phyloP scores from a whole-genome alignment of 352 stramenopile genomes.

The Thalassiosira mediterranea region DNA sequence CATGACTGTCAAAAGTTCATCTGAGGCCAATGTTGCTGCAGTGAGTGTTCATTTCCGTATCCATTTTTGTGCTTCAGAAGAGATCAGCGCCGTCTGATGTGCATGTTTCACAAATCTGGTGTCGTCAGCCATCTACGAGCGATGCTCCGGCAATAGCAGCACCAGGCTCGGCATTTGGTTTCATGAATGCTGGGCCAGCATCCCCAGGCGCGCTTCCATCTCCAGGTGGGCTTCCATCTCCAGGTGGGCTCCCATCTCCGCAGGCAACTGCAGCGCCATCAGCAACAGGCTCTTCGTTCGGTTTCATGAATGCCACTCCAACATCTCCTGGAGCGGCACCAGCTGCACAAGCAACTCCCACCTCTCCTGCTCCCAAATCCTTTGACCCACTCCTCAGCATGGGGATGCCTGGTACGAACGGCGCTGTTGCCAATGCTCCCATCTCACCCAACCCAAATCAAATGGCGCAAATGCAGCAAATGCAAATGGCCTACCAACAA shows the following conservation, averaged over 20 bases:
- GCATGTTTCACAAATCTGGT: too few relatives aligned
- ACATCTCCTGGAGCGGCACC: slow-evolving; percentile 19
- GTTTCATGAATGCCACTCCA: slow-evolving; percentile 66
- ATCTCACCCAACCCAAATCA: slow-evolving; percentile 38
- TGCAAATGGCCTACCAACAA: slow-evolving; percentile 78
- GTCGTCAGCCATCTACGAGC: too few relatives aligned
- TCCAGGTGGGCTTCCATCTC: too few relatives aligned
- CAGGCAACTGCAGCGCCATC: too few relatives aligned
- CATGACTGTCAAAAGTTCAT: slow-evolving; percentile 59
- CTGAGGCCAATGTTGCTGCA: too few relatives aligned
- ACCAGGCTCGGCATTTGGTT: slow-evolving; percentile 66
- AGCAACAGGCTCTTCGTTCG: too few relatives aligned
- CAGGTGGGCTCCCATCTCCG: too few relatives aligned
- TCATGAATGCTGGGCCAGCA: slow-evolving; percentile 58
- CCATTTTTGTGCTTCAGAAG: too few relatives aligned
- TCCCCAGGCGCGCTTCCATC: slow-evolving; percentile 13
- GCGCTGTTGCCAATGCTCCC: slow-evolving; percentile 20
- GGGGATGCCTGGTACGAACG: slow-evolving; percentile 10
- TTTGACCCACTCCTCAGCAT: slow-evolving; percentile 54
- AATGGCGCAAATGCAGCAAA: slow-evolving; percentile 69
- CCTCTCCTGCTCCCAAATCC: slow-evolving; percentile 20
- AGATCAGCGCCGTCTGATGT: too few relatives aligned
- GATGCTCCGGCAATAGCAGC: too few relatives aligned
- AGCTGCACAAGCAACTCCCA: slow-evolving; percentile 14
- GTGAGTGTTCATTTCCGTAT: too few relatives aligned